phyloP scores from a whole-genome alignment of 2,329 filamentous ascomycete species.

The Lecanoromycetidae sp. region DNA sequence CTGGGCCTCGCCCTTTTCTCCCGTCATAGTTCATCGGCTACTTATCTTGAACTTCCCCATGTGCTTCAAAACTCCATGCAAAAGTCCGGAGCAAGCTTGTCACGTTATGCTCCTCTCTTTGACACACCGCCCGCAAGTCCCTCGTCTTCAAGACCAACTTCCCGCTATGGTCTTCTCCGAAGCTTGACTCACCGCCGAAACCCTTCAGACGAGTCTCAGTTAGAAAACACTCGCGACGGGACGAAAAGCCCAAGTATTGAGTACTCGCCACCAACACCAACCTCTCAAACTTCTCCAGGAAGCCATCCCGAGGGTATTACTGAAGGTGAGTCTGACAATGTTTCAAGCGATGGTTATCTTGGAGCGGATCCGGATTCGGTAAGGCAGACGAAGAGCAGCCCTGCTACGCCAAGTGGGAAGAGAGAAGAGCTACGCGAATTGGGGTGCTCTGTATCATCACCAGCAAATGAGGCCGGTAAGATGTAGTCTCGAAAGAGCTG shows the following conservation, averaged over 20 bases:
- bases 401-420: slow-evolving; percentile 7
- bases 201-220: slow-evolving; percentile 27
- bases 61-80: slow-evolving; percentile 37
- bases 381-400: slow-evolving; percentile 8
- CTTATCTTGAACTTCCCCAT: slow-evolving; percentile 34
- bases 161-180: slow-evolving; percentile 16
- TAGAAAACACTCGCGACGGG: slow-evolving; percentile 17
- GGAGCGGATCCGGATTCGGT: not conserved
- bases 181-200: slow-evolving; percentile 20
- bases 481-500: no score
- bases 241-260: slow-evolving; percentile 25
- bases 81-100: slow-evolving; percentile 29
- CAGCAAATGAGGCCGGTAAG: no score
- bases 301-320: not conserved
- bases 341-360: not conserved
- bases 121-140: slow-evolving; percentile 29
- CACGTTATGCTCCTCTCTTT: slow-evolving; percentile 19
- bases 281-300: slow-evolving; percentile 18
- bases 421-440: slow-evolving; percentile 3
- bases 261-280: slow-evolving; percentile 31
- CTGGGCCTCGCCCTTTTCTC: slow-evolving; percentile 76
- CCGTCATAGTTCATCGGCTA: slow-evolving; percentile 24
- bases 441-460: no score
- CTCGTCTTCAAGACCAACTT: slow-evolving; percentile 26
- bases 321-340: not conserved